These are phyloP conservation scores for Quercus aquifolioides DNA, from an alignment of 306 rosid species.

Conservation along the genomic window DNA sequence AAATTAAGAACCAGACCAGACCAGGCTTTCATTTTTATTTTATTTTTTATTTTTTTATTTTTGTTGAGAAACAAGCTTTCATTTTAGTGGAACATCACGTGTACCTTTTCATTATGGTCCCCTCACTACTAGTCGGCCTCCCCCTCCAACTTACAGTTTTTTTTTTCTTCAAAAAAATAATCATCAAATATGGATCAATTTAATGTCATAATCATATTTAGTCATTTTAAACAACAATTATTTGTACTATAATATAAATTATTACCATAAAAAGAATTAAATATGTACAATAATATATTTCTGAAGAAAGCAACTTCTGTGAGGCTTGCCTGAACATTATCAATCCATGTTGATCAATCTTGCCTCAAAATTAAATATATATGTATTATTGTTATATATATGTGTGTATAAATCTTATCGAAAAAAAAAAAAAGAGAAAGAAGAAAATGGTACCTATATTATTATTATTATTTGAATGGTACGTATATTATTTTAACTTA, in stretches of 20 bases:
- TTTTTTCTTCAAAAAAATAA: neutral
- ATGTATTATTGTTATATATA: too few relatives aligned
- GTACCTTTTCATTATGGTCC: neutral
- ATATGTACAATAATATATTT: neutral
- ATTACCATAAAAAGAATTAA: neutral
- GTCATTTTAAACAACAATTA: neutral
- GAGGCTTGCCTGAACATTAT: neutral
- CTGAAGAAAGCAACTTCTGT: neutral
- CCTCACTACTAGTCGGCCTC: neutral
- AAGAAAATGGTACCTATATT: too few relatives aligned
- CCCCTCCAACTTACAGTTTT: neutral
- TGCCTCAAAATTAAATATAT: too few relatives aligned
- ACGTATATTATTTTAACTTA: too few relatives aligned
- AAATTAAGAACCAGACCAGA: neutral
- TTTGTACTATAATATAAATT: neutral
- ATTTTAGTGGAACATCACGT: neutral
- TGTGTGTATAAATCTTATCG: too few relatives aligned
- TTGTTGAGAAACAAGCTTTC: neutral
- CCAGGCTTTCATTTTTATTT: neutral
- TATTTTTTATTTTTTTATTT: neutral
- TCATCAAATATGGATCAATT: neutral
- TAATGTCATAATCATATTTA: neutral
- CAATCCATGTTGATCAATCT: neutral
- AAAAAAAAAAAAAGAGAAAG: too few relatives aligned
- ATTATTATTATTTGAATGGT: too few relatives aligned